Evolutionary conservation across 2,329 filamentous ascomycete genomes (phyloP).

Genomic region (Phyllosticta citriasiana): DNA sequence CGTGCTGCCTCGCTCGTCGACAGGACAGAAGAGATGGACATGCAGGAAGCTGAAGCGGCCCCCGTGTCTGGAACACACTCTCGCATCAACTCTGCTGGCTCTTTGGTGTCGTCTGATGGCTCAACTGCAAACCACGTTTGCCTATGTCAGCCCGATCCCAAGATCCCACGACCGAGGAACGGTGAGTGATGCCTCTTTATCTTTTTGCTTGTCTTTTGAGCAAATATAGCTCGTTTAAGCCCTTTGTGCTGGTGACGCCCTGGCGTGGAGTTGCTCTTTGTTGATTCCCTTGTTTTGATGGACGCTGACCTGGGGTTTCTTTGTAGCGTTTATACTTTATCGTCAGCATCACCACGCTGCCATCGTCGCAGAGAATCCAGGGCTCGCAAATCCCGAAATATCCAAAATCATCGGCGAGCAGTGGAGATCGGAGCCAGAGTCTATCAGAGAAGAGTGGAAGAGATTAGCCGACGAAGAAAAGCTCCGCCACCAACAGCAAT

Average conservation of each 20-base stretch:
- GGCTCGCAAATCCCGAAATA: conserved; percentile 87
- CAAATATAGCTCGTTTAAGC: not conserved
- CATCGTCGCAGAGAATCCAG: conserved; percentile 74
- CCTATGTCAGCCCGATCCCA: conserved; percentile 60
- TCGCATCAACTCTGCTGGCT: conserved; percentile 8
- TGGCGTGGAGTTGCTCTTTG: not conserved
- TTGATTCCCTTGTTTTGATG: conserved; percentile 9
- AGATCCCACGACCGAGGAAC: conserved; percentile 62
- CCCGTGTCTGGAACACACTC: conserved; percentile 2
- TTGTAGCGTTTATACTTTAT: conserved; percentile 89
- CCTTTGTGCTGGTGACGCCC: not conserved
- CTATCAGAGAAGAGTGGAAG: conserved; percentile 80
- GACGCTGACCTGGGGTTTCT: conserved; percentile 14
- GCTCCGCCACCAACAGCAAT: conserved; percentile 74
- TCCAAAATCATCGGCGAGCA: conserved; percentile 93
- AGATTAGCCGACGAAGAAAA: conserved; percentile 88
- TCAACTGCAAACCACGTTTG: conserved; percentile 41
- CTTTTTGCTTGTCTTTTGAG: conserved; percentile 9
- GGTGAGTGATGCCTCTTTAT: conserved; percentile 40
- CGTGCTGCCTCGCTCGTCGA: conserved; percentile 18
- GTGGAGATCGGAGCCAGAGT: conserved; percentile 70
- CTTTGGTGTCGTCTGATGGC: conserved; percentile 1
- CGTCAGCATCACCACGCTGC: conserved; percentile 82
- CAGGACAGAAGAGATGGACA: conserved; percentile 11
- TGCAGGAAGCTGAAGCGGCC: not conserved